These are phyloP conservation scores for Boletellus deceptivus DNA, from an alignment of 1,284 basidiomycete species.

Conservation along the genomic window DNA sequence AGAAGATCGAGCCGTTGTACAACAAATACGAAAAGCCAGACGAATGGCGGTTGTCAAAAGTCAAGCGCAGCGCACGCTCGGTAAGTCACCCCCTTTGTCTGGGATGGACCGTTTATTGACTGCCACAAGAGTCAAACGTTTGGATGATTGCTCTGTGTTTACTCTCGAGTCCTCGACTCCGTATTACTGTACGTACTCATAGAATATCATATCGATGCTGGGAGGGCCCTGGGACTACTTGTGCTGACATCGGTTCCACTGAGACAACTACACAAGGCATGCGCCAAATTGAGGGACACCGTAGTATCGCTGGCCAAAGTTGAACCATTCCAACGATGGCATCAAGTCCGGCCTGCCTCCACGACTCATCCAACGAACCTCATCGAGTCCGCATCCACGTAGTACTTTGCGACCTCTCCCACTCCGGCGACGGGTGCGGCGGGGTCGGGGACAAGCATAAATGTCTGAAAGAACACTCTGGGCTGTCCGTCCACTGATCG, in stretches of 20 bases:
- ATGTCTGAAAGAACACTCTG: conserved; percentile 82
- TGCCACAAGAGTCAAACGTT: conserved; percentile 71
- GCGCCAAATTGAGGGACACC: no score
- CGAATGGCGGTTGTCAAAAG: conserved; percentile 86
- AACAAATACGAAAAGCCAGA: conserved; percentile 90
- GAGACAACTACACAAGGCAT: background rate
- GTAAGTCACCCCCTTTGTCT: conserved; percentile 42
- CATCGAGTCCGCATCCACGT: conserved; percentile 69
- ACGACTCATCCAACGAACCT: conserved; percentile 62
- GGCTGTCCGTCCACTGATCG: conserved; percentile 71
- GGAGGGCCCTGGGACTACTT: background rate
- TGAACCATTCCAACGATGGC: background rate
- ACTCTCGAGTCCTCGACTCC: background rate
- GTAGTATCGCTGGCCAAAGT: background rate
- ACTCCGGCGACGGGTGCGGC: conserved; percentile 56
- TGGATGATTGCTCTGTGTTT: conserved; percentile 43
- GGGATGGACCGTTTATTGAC: conserved; percentile 14
- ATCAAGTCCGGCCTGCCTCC: background rate
- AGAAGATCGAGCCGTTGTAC: conserved; percentile 93
- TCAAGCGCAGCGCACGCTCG: conserved; percentile 84
- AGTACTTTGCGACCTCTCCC: conserved; percentile 77
- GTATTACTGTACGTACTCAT: conserved; percentile 16
- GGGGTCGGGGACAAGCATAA: conserved; percentile 77
- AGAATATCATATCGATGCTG: conserved; percentile 5
- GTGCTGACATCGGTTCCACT: background rate